Base-by-base conservation (phyloP, 805 yeast species). In the Saturnispora quitensis region DNA sequence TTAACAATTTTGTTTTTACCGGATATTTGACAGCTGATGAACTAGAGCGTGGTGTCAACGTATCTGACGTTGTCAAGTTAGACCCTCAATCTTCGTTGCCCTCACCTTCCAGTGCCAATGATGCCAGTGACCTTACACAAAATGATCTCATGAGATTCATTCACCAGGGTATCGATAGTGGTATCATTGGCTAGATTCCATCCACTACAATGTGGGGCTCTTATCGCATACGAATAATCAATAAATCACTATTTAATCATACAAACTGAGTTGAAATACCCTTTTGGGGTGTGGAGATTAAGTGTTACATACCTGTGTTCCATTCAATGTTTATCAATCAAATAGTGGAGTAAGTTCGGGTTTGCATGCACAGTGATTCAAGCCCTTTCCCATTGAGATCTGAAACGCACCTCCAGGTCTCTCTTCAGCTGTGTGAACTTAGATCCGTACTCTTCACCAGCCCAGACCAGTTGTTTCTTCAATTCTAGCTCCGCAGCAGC, bases 11-110 rank as follows among this genome's bases (percentile, higher is more conserved):
- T 81, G 78, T 58, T 77, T 78, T 35, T 84, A 83, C 68, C 33
- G 89, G 89, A 13, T 76, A 80, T 56, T 65, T 74, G 38, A 78
- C 84, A 0, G 74, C 73, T 40, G 72, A 74, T 34, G 86, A 83
- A 50, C 46, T 67, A 1, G 71, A 69, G 9, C 46, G 57, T 3
- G 72, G 69, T 5, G 42, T 52, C 1, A 51, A 47, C 12, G 45
- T 62, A 22, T 49, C 51, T 2, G 66, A 62, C 31, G 48, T 58
- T 4, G 42, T 56, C 5, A 48, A 56, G 22, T 10, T 48, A 24
- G 34, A 42, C 5, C 13, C 46, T 5, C 31, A 13, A 10, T 17
- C 40, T 25, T 25, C 28, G 7, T 28, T 47, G 17, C 25, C 47
- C 20, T n/a, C 13, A 2, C 15, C 38, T 18, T 18, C 22, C 4